Base-by-base conservation (phyloP, 345 rosid genomes). In the Rubroshorea leprosula region DNA sequence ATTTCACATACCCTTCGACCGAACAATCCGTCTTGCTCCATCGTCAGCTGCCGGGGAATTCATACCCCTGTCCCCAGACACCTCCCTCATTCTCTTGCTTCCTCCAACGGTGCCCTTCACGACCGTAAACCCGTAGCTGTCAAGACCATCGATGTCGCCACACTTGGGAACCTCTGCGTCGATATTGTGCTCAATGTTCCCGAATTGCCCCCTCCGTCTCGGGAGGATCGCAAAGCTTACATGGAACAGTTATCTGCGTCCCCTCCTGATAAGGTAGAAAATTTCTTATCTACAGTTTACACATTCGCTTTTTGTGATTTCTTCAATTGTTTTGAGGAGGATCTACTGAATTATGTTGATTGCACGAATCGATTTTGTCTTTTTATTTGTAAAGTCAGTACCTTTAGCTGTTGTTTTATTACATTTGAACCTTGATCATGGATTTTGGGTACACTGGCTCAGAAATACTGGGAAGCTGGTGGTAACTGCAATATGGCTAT, bases 401-500 rank as follows among this genome's bases (percentile, higher is more conserved):
- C n/a, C n/a, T n/a, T n/a, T 61, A 15, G 38, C 4, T 24, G 26
- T 1, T n/a, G n/a, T 52, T 45, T 59, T 65, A 17, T 56, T 50
- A 21, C 44, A 1, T 43, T 19, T 57, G 55, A 55, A 60, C 57
- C 50, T 57, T 60, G 43, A 39, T 44, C 64, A 21, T 44, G 9
- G 22, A 61, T 56, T 55, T 71, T 64, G 61, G 65, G 26, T 46
- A 2, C 31, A 27, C 31, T 27, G 31, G 41, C 46, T 31, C 62
- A 88, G 96, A 68, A 65, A 69, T 79, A 62, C 54, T 93, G 97
- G 99, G 99, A 93, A 81, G 99, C 96, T 55, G 99, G 96, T 45
- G 99, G 99, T 18, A 93, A 93, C 72, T 89, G 97, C 80, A 93
- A 93, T 73, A 70, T 86, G 77, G 99, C 91, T 54, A 93, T 93